Evolutionary conservation across 345 rosid species (phyloP), one percentile per base, ranked within the genome.

Genomic region (Eucalyptus marginata): DNA sequence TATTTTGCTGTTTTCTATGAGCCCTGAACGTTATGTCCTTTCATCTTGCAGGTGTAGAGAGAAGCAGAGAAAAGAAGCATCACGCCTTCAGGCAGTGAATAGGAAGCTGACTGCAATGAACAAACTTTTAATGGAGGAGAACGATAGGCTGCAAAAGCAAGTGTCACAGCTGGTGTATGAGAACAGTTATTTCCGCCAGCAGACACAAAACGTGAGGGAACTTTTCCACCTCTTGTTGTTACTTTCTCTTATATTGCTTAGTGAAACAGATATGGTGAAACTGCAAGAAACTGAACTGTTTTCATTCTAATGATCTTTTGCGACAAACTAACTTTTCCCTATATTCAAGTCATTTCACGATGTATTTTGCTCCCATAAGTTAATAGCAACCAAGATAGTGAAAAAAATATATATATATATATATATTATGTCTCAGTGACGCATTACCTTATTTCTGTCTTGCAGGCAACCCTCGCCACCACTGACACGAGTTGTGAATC

Each of bases 51-150:
- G 97, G 89, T 96, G 97, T 71, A 91, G 97, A 91, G 97, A 96
- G 90, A 96, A 96, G 89, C 97, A 96, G 92, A 87, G 97, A 88
- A 96, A 95, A 90, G 97, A 96, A 91, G 92, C 97, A 3, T 95
- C 96, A 8, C 95, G 97, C 62, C 96, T 95, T 68, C 97, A 96
- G 80, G 96, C 95, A 49, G 96, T 96, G 92, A 96, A 96, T 33
- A 93, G 97, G 90, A 96, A 96, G 93, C 92, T 96, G 89, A 95
- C 95, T 11, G 97, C 97, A 13, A 96, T 96, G 97, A 96, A 96
- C 90, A 96, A 96, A 93, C 95, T 96, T 88, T 93, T 96, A 44
- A 96, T 96, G 97, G 97, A 96, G 92, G 97, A 96, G 90, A 96
- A 96, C 36, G 97, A 96, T 89, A 91, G 97, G 92, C 89, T 96